Conservation (phyloP, 257 asterid species). For the Datura wrightii region DNA sequence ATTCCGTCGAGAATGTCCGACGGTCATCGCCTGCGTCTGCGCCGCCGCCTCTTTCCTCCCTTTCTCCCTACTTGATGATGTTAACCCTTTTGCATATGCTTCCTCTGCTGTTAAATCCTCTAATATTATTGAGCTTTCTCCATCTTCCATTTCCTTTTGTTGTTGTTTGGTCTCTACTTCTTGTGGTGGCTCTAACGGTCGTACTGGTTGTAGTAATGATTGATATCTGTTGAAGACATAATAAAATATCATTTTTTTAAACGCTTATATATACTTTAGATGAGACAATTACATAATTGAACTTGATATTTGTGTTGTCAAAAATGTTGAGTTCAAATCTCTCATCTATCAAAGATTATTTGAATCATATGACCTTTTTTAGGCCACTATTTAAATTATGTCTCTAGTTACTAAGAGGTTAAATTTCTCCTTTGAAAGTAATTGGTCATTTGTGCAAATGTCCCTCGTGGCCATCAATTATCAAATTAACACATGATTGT, state of each 20-base stretch:
- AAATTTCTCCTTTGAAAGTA: background rate
- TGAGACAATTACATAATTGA: background rate
- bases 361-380: background rate
- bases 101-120: constrained; percentile 68
- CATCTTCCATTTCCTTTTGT: constrained; percentile 17
- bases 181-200: constrained; percentile 21
- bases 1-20: constrained; percentile 40
- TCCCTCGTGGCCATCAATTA: background rate
- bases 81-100: constrained; percentile 62
- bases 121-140: constrained; percentile 56
- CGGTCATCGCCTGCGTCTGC: background rate
- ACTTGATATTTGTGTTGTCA: background rate
- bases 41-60: constrained; percentile 29
- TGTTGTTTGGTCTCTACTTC: background rate
- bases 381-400: background rate
- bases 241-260: background rate
- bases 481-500: background rate
- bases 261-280: no score
- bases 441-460: background rate
- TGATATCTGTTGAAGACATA: background rate
- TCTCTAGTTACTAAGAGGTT: background rate
- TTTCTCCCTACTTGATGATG: constrained; percentile 37
- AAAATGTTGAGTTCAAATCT: background rate
- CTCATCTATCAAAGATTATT: background rate
- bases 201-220: background rate